Conservation (phyloP, 1,284 basidiomycete species). For the Somion occarium region DNA sequence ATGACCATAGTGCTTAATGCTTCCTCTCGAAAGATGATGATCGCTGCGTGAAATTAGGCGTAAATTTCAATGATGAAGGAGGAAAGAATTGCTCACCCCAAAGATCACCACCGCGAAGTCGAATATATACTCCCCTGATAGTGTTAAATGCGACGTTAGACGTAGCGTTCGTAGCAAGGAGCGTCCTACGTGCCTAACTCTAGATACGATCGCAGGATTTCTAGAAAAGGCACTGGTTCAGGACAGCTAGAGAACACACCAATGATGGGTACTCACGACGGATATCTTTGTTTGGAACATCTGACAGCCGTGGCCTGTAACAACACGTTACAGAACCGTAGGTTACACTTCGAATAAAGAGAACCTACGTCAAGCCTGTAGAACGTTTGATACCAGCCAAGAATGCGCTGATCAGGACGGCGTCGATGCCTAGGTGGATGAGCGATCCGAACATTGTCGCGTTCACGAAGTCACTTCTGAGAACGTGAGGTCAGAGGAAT, state of each 20-base stretch:
- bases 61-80: conserved; percentile 5
- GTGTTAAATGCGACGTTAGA: not conserved
- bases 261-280: conserved; percentile 52
- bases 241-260: not conserved
- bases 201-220: conserved; percentile 68
- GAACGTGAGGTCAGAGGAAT: too few species aligned
- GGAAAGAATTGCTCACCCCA: conserved; percentile 47
- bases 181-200: conserved; percentile 61
- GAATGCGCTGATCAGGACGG: conserved; percentile 70
- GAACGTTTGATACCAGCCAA: conserved; percentile 77
- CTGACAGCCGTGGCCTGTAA: conserved; percentile 59
- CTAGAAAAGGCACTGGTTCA: conserved; percentile 31
- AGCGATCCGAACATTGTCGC: conserved; percentile 55
- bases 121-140: conserved; percentile 70
- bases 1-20: conserved; percentile 9
- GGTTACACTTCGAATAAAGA: not conserved
- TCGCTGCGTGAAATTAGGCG: conserved; percentile 39
- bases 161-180: too few species aligned
- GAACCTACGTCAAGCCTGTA: conserved; percentile 72
- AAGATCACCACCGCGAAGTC: conserved; percentile 79
- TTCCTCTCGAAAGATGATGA: conserved; percentile 69
- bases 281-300: conserved; percentile 79
- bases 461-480: too few species aligned
- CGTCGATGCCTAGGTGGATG: conserved; percentile 75
- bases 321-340: not conserved